These are phyloP conservation scores for Fonsecaea erecta DNA, from an alignment of 2,329 filamentous ascomycete species.

Conservation along the genomic window DNA sequence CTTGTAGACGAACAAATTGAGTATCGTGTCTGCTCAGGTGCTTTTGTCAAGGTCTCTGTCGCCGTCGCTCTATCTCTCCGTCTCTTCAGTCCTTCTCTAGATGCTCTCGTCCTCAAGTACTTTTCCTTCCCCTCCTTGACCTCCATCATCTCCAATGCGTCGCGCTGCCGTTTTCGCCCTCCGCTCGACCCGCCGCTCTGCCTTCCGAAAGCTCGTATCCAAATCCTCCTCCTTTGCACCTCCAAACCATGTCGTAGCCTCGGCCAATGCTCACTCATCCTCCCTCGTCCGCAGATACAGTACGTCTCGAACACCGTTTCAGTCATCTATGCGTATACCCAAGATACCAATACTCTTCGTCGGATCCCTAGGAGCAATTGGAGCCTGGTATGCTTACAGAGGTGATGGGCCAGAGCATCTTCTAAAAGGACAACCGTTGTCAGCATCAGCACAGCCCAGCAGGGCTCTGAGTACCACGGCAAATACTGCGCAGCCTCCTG, in stretches of 20 bases:
- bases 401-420: constrained; percentile 40
- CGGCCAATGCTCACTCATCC: constrained; percentile 37
- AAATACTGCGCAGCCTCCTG: constrained; percentile 24
- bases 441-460: constrained; percentile 29
- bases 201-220: constrained; percentile 49
- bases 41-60: not conserved
- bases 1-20: not conserved
- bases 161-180: constrained; percentile 52
- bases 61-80: not conserved
- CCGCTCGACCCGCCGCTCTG: constrained; percentile 53
- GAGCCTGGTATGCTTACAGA: constrained; percentile 56
- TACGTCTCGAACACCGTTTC: constrained; percentile 44
- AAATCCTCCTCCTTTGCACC: constrained; percentile 45
- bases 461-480: constrained; percentile 31
- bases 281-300: constrained; percentile 44
- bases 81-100: constrained; percentile 6
- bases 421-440: constrained; percentile 31
- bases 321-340: constrained; percentile 56
- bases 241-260: constrained; percentile 46
- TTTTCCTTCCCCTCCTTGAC: constrained; percentile 4
- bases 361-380: constrained; percentile 53
- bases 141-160: constrained; percentile 49
- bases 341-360: constrained; percentile 55
- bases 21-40: constrained; percentile 3
- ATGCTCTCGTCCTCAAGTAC: constrained; percentile 21